Evolutionary conservation across 2,329 filamentous ascomycete genomes (phyloP).

Genomic region (Colletotrichum limetticola): DNA sequence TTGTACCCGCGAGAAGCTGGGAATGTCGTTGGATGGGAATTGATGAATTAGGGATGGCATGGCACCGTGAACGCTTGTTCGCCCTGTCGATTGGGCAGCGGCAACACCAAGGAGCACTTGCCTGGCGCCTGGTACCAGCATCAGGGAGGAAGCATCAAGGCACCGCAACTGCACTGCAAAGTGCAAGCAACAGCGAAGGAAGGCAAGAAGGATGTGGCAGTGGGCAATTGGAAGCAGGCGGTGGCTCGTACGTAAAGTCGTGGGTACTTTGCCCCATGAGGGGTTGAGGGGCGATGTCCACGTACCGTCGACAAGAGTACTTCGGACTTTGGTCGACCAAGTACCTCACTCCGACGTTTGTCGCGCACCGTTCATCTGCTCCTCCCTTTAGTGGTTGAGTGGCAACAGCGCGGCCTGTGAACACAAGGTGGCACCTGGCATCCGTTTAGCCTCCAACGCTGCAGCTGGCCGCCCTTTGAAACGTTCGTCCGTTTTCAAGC

Average conservation of each 20-base stretch:
- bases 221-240: constrained; percentile 24
- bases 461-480: background rate
- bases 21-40: background rate
- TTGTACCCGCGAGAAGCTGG: constrained; percentile 18
- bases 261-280: constrained; percentile 12
- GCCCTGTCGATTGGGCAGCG: constrained; percentile 5
- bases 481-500: constrained; percentile 10
- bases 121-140: background rate
- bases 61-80: background rate
- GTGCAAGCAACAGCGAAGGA: background rate
- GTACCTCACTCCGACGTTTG: background rate
- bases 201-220: constrained; percentile 19
- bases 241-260: constrained; percentile 21
- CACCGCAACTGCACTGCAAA: background rate
- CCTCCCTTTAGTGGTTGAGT: constrained; percentile 26
- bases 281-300: background rate
- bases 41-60: background rate
- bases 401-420: constrained; percentile 12
- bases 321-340: background rate
- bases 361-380: background rate
- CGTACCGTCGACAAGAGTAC: constrained; percentile 8
- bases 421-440: constrained; percentile 1
- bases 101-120: constrained; percentile 3
- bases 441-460: background rate
- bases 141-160: background rate